Conservation (phyloP, 2,329 filamentous ascomycete species). For the Plectosphaerella sp. region DNA sequence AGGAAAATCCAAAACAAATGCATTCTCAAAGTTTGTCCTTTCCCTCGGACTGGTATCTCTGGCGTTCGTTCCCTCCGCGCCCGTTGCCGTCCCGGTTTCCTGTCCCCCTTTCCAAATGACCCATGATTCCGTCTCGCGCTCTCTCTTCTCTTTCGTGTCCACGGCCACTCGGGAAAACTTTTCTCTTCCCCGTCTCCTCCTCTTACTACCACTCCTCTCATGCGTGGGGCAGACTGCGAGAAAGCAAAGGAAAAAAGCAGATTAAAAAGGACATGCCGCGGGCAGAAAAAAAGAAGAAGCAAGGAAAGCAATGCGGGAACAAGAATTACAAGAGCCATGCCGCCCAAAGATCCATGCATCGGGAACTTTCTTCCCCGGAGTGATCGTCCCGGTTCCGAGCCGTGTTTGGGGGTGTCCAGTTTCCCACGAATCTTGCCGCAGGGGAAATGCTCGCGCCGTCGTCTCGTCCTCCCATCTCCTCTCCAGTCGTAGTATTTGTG, state of each 20-base stretch:
- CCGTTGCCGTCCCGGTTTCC: not conserved
- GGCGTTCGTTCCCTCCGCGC: too few species aligned
- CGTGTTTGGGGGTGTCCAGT: too few species aligned
- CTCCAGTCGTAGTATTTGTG: not conserved
- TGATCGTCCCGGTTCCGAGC: not conserved
- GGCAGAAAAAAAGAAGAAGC: slow-evolving; percentile 2
- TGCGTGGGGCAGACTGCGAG: slow-evolving; percentile 5
- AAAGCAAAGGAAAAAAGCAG: slow-evolving; percentile 4
- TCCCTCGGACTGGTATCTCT: not conserved
- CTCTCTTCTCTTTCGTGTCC: not conserved
- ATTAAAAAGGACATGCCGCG: not conserved
- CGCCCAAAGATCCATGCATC: not conserved
- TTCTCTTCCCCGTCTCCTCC: not conserved
- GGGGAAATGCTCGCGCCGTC: too few species aligned
- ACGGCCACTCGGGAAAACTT: not conserved
- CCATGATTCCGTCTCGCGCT: slow-evolving; percentile 16
- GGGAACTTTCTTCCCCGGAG: not conserved
- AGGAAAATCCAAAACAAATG: not conserved
- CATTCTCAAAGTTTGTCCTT: slow-evolving; percentile 7
- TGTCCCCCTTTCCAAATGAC: slow-evolving; percentile 1
- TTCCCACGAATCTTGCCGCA: too few species aligned
- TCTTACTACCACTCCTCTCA: not conserved
- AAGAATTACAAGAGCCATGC: not conserved
- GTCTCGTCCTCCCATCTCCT: not conserved
- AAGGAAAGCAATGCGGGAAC: not conserved